phyloP scores from a whole-genome alignment of 371 early-diverging fungal genomes.

The Rhizopus delemar region DNA sequence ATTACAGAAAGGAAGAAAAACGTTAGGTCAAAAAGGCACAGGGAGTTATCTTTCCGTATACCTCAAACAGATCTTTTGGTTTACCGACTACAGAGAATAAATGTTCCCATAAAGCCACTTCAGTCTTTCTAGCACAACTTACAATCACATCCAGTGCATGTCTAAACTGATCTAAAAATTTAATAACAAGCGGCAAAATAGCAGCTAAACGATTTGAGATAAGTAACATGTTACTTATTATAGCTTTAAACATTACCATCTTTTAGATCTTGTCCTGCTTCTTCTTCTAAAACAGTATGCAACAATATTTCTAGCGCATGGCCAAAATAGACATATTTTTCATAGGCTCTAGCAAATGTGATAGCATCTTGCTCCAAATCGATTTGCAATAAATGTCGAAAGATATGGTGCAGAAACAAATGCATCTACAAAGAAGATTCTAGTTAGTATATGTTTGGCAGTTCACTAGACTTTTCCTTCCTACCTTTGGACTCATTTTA shows the following conservation, averaged over 20 bases:
- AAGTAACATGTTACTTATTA: background rate
- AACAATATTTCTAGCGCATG: slow-evolving; percentile 85
- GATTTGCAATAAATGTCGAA: slow-evolving; percentile 63
- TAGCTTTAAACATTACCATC: slow-evolving; percentile 28
- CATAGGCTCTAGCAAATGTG: slow-evolving; percentile 66
- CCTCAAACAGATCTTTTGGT: slow-evolving; percentile 79
- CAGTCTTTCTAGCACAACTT: slow-evolving; percentile 87
- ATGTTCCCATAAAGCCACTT: slow-evolving; percentile 87
- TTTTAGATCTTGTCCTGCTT: slow-evolving; percentile 50
- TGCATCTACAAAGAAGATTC: slow-evolving; percentile 60
- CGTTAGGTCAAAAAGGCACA: no score
- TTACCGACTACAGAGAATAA: slow-evolving; percentile 81
- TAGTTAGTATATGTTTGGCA: background rate
- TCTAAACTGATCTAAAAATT: slow-evolving; percentile 75
- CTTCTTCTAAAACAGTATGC: slow-evolving; percentile 81
- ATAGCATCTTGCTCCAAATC: slow-evolving; percentile 60
- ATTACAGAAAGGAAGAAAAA: background rate
- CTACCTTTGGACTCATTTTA: slow-evolving; percentile 71
- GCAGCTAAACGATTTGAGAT: slow-evolving; percentile 40
- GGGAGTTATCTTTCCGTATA: slow-evolving; percentile 16
- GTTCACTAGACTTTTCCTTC: background rate
- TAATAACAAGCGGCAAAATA: slow-evolving; percentile 68
- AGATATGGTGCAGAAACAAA: slow-evolving; percentile 72
- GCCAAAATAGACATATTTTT: slow-evolving; percentile 74
- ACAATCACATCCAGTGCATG: slow-evolving; percentile 81